Base-by-base conservation (phyloP, 192 early-diverging fungal species). In the Gryganskiella cystojenkinii region DNA sequence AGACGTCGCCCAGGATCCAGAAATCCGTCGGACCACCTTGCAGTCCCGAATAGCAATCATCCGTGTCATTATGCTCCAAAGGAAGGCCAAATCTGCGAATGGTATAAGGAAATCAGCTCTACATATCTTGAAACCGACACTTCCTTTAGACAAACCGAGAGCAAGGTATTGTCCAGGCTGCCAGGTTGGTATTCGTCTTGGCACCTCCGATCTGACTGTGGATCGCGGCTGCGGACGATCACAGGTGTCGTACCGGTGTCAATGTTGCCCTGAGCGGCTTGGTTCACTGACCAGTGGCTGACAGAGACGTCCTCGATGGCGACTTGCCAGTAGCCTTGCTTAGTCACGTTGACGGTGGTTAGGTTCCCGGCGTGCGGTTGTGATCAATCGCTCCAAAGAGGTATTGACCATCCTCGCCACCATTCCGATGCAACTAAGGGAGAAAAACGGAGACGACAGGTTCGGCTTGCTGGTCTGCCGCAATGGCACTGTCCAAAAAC, bases 241-340 rank as follows among this genome's bases (percentile, higher is more conserved):
- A 90, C 80, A 7, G 89, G 67, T 19, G 87, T 88, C 13, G 88
- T 86, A 35, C 88, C 88, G 2, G 88, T 88, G 64, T 90, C 89
- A 14, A 90, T 27, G 46, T 89, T 89, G 19, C 80, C 80, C 17
- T 25, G 61, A 1, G 9, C 30, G 20, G 44, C n/a, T 1, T 37
- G 30, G 30, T 80, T 73, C 19, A 81, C 51, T 0, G 63, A 66
- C 0, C 71, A 53, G 20, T 71, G 64, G 28, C 60, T 75, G 1
- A 85, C 64, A 0, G 62, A 56, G 28, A 81, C 72, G 10, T 66
- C 65, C 45, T 86, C 81, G 8, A 88, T 60, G 60, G 65, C 56
- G 34, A 88, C 75, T 34, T 88, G 74, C 86, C 86, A 88, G 68
- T 82, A 88, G n/a, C 74, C 80, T 56, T 72, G 70, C 67, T 67